Conservation (phyloP, 2,329 filamentous ascomycete species). For the Nothophoma quercina region DNA sequence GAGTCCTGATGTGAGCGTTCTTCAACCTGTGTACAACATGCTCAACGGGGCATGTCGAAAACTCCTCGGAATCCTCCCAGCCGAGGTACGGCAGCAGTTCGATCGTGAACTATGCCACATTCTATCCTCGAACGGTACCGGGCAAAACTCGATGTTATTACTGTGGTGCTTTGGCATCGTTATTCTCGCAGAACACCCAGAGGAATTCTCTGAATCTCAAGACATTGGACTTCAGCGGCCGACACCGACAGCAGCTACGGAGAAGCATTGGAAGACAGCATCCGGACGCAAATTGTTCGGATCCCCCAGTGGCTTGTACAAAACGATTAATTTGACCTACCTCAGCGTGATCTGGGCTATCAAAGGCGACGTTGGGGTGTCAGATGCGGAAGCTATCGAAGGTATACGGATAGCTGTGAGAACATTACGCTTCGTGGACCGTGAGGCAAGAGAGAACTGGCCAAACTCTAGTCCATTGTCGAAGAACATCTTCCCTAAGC, state of each 20-base stretch:
- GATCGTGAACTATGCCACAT: conserved; percentile 40
- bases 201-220: conserved; percentile 6
- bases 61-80: conserved; percentile 35
- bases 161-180: conserved; percentile 46
- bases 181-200: conserved; percentile 35
- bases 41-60: conserved; percentile 47
- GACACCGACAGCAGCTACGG: conserved; percentile 2
- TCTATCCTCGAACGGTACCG: conserved; percentile 31
- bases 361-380: conserved; percentile 31
- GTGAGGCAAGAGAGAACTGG: conserved; percentile 31
- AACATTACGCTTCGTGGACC: conserved; percentile 34
- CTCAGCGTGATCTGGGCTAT: conserved; percentile 42
- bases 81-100: conserved; percentile 30
- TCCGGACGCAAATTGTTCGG: conserved; percentile 44
- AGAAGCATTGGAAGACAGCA: conserved; percentile 38
- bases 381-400: conserved; percentile 39
- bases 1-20: conserved; percentile 30
- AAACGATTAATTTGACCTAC: conserved; percentile 41
- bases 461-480: conserved; percentile 27
- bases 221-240: conserved; percentile 8
- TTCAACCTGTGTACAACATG: conserved; percentile 42
- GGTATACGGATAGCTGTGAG: conserved; percentile 45
- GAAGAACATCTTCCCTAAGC: conserved; percentile 33
- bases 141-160: conserved; percentile 38
- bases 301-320: conserved; percentile 30